Conservation (phyloP, 2,329 filamentous ascomycete species). For the Nemania serpens region DNA sequence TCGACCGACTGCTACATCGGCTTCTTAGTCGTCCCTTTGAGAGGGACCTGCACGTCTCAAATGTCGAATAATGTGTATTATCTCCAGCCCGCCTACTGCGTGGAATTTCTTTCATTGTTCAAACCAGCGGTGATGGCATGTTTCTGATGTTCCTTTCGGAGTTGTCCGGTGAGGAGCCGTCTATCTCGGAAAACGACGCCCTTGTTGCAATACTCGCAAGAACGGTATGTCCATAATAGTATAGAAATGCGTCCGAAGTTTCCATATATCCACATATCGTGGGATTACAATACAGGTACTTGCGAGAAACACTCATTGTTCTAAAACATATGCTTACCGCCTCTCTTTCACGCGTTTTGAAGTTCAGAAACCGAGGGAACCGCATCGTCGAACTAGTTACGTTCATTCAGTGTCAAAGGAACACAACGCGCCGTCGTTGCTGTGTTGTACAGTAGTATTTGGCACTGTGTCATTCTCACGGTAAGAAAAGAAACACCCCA, state of each 20-base stretch:
- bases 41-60: constrained; percentile 7
- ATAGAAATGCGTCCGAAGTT: background rate
- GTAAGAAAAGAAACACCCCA: too few relatives aligned
- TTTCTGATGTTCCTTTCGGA: constrained; percentile 9
- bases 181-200: background rate
- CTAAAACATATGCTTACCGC: constrained; percentile 7
- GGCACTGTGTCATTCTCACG: too few relatives aligned
- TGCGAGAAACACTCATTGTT: background rate
- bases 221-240: too few relatives aligned
- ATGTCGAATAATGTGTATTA: constrained; percentile 20
- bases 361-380: background rate
- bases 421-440: too few relatives aligned
- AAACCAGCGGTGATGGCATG: constrained; percentile 14
- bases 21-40: constrained; percentile 16
- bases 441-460: too few relatives aligned
- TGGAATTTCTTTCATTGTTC: constrained; percentile 7
- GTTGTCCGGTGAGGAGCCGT: background rate
- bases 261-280: too few relatives aligned
- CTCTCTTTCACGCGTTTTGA: background rate
- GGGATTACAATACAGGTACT: background rate
- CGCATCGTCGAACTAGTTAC: too few relatives aligned
- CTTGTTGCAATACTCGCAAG: too few relatives aligned
- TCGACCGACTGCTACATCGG: background rate
- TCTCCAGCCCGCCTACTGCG: background rate
- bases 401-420: too few relatives aligned